Conservation (phyloP, 129 eudicot species). For the Calendula officinalis region DNA sequence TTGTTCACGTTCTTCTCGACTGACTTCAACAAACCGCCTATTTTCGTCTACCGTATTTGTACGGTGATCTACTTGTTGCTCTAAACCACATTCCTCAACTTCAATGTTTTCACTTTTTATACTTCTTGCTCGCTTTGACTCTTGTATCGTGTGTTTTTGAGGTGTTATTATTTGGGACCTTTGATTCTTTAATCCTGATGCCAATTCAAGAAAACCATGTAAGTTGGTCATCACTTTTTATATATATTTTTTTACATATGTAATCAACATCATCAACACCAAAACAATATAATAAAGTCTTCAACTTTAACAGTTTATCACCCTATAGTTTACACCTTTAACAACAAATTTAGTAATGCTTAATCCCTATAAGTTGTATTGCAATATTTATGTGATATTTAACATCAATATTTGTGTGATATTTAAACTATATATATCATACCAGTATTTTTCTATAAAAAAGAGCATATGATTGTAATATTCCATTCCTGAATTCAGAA, state of each 20-base stretch:
- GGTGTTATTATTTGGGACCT: conserved; percentile 19
- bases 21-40: conserved; percentile 18
- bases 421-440: too few relatives aligned
- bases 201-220: not conserved
- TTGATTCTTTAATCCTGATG: conserved; percentile 25
- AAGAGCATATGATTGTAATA: too few relatives aligned
- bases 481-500: not conserved
- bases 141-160: conserved; percentile 32
- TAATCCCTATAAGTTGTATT: not conserved
- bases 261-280: not conserved
- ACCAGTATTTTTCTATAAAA: too few relatives aligned
- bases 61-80: conserved; percentile 15
- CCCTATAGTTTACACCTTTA: not conserved
- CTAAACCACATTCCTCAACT: conserved; percentile 32
- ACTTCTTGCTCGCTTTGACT: conserved; percentile 37
- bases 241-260: not conserved
- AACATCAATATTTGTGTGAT: too few relatives aligned
- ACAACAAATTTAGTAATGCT: not conserved
- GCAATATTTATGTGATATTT: not conserved
- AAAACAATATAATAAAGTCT: not conserved
- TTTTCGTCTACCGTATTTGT: conserved; percentile 5
- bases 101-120: conserved; percentile 23
- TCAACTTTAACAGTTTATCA: not conserved
- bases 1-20: conserved; percentile 39
- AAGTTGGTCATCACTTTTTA: not conserved